These are phyloP conservation scores for Asterophora lycoperdoides DNA, from an alignment of 768 basidiomycete genomes.

Conservation along the genomic window DNA sequence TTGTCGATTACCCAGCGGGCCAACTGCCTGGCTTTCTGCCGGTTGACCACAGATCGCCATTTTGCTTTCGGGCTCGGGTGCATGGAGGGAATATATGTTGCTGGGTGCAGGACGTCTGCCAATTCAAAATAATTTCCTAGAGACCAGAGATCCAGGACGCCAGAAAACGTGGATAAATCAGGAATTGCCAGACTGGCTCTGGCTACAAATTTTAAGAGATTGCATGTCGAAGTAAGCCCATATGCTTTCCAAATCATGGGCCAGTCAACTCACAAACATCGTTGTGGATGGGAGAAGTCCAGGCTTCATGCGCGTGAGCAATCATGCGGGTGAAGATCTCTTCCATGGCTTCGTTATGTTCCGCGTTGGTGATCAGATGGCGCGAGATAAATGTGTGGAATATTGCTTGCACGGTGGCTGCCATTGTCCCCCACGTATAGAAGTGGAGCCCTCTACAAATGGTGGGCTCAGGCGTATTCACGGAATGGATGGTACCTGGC, in stretches of 20 bases:
- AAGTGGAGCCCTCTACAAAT: background rate
- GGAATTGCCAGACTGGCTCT: background rate
- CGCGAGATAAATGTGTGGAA: conserved; percentile 1
- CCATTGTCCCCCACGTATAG: background rate
- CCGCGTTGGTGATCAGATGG: background rate
- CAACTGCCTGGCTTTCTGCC: background rate
- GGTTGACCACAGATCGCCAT: background rate
- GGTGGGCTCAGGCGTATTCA: background rate
- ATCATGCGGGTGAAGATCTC: background rate
- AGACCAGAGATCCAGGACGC: background rate
- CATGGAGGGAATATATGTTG: background rate
- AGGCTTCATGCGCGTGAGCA: background rate
- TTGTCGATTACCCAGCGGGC: background rate
- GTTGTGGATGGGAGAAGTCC: no score
- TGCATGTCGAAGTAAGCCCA: background rate
- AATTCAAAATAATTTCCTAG: background rate
- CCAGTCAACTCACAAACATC: background rate
- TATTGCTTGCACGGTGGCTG: background rate
- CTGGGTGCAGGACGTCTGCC: background rate
- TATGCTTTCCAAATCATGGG: background rate
- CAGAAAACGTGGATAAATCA: background rate
- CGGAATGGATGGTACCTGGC: background rate
- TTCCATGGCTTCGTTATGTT: background rate
- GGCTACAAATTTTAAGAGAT: background rate
- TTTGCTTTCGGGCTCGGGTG: background rate